A percentile compares a stretch with the other conserved stretches of the same genome.
phyloP scores from a whole-genome alignment of 176 grass and related monocot genomes.

The Hyparrhenia diplandra region DNA sequence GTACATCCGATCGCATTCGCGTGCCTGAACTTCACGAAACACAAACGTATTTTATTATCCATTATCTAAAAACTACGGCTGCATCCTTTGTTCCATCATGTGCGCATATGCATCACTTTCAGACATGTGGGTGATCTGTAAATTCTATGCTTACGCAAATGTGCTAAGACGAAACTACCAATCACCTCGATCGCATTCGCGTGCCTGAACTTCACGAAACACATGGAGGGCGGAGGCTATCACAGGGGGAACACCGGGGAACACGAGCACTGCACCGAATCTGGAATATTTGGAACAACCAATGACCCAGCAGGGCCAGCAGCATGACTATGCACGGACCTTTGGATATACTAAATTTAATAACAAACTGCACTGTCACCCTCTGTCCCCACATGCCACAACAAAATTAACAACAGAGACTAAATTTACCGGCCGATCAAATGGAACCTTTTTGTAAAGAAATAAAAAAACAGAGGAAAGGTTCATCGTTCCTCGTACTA shows the following conservation, averaged over 20 bases:
- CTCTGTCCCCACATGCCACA: too few relatives aligned
- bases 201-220: not conserved
- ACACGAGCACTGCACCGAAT: not conserved
- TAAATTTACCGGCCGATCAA: too few relatives aligned
- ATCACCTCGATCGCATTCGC: not conserved
- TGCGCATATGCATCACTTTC: not conserved
- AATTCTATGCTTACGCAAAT: not conserved
- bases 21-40: too few relatives aligned
- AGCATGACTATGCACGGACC: not conserved
- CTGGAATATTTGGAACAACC: not conserved
- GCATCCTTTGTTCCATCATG: not conserved
- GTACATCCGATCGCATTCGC: too few relatives aligned
- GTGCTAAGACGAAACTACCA: not conserved
- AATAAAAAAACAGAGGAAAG: too few relatives aligned
- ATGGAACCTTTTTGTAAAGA: too few relatives aligned
- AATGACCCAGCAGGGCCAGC: not conserved
- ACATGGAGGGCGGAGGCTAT: not conserved
- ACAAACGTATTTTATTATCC: too few relatives aligned
- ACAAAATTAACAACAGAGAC: too few relatives aligned
- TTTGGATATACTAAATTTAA: not conserved
- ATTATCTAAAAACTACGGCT: too few relatives aligned
- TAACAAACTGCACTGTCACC: not conserved
- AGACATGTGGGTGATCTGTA: not conserved
- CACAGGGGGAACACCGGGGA: constrained; percentile 1
- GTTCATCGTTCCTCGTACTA: too few relatives aligned